A percentile compares a stretch with the other conserved stretches of the same genome.
Evolutionary conservation across 768 basidiomycete genomes (phyloP).

Genomic region (Leccinum incarnatum): DNA sequence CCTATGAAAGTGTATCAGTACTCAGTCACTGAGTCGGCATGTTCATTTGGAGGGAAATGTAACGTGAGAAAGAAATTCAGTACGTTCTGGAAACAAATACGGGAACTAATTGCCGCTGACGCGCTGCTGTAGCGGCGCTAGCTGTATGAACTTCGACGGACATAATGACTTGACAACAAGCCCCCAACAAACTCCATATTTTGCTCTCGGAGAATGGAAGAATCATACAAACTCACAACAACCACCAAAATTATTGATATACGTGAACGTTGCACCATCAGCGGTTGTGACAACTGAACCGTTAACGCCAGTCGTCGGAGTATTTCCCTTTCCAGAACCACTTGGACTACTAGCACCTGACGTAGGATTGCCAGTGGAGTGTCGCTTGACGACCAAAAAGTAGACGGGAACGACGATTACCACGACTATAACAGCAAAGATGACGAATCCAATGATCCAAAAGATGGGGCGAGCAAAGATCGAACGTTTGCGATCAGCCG

Average conservation of each 20-base stretch:
- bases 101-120: not conserved
- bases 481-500: slow-evolving; percentile 16
- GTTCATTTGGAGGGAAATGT: not conserved
- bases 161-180: not conserved
- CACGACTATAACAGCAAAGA: slow-evolving; percentile 31
- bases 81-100: not conserved
- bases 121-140: not conserved
- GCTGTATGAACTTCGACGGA: not conserved
- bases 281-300: slow-evolving; percentile 63
- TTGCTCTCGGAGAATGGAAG: not conserved
- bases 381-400: slow-evolving; percentile 28
- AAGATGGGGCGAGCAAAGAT: slow-evolving; percentile 21
- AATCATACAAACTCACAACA: slow-evolving; percentile 48
- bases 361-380: slow-evolving; percentile 6
- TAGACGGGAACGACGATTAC: slow-evolving; percentile 45
- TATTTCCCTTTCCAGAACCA: slow-evolving; percentile 10
- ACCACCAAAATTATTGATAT: slow-evolving; percentile 75
- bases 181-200: not conserved
- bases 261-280: slow-evolving; percentile 72
- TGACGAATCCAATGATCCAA: slow-evolving; percentile 29
- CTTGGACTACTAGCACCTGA: not conserved
- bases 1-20: slow-evolving; percentile 36
- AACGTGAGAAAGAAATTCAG: not conserved
- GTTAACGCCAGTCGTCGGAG: slow-evolving; percentile 51
- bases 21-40: not conserved